Evolutionary conservation across 169 alveolate genomes (phyloP), one percentile per base, ranked within the genome.

Genomic region (Plasmodium reichenowi): DNA sequence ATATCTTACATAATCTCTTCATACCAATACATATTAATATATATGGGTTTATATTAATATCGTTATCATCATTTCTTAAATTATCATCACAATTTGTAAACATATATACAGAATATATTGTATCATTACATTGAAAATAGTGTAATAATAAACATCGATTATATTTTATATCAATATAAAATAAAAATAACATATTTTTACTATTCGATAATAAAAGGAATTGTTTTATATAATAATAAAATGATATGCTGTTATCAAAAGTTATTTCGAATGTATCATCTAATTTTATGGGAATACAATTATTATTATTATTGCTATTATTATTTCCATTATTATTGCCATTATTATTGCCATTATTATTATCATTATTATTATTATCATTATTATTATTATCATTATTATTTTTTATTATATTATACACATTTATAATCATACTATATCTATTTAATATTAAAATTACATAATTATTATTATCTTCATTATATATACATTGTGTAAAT

Each of bases 21-120:
- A 76, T 6, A 12, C 88, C 88, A 63, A 76, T 64, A 13, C 88
- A 76, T 1, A 76, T 54, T 10, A 76, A 29, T 22, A 76, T 48
- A 70, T 76, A 76, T 0, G 26, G 24, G 10, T 29, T 70, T 2
- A 9, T 1, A 38, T 47, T 48, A 8, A 15, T 0, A 8, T 20
- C 12, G 15, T 9, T 5, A 2, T 59, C 5, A 13, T 45, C 13
- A 2, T 15, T 48, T 6, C 17, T 38, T 76, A 38, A 12, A 32
- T n/a, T 66, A 0, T n/a, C 7, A 6, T 67, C 68, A 13, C 24
- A 10, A 26, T 66, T 43, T 8, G 83, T 47, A 38, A 12, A 8
- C 0, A 80, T 10, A 29, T 56, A 68, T 43, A 80, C 9, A 48
- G 90, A 68, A 62, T 80, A 62, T 15, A 68, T 26, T 1, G 26